Evolutionary conservation across 371 early-diverging fungal genomes (phyloP).

Genomic region (Mortierella sp.): DNA sequence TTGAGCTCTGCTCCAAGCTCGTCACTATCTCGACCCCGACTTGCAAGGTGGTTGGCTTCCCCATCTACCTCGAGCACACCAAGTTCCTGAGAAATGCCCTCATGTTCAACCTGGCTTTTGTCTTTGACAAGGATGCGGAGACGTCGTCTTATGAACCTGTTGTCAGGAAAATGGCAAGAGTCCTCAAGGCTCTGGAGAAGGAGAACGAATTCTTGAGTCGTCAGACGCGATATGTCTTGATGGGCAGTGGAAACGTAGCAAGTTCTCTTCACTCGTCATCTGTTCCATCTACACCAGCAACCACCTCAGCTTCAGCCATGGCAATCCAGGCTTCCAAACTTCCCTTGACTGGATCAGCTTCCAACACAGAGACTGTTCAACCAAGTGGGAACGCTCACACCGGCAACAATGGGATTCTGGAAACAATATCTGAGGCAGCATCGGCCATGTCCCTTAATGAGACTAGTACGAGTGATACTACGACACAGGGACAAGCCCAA

Average conservation of each 20-base stretch:
- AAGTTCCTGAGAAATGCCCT: conserved; percentile 86
- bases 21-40: conserved; percentile 78
- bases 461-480: background rate
- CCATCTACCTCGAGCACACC: conserved; percentile 77
- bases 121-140: conserved; percentile 84
- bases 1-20: conserved; percentile 79
- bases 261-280: background rate
- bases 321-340: background rate
- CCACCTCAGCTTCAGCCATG: background rate
- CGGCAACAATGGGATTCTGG: conserved; percentile 1
- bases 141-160: conserved; percentile 83
- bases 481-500: background rate
- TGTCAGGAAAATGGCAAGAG: conserved; percentile 82
- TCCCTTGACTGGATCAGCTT: background rate
- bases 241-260: conserved; percentile 11
- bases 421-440: conserved; percentile 7
- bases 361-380: background rate
- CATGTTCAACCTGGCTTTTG: conserved; percentile 89
- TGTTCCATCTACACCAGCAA: background rate
- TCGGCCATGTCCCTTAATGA: conserved; percentile 2
- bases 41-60: conserved; percentile 83
- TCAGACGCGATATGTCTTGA: conserved; percentile 42
- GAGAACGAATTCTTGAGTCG: conserved; percentile 78
- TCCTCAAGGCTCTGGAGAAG: conserved; percentile 79
- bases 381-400: no score